Conservation (phyloP, 2,329 filamentous ascomycete genomes). For the Talaromyces albobiverticillius region DNA sequence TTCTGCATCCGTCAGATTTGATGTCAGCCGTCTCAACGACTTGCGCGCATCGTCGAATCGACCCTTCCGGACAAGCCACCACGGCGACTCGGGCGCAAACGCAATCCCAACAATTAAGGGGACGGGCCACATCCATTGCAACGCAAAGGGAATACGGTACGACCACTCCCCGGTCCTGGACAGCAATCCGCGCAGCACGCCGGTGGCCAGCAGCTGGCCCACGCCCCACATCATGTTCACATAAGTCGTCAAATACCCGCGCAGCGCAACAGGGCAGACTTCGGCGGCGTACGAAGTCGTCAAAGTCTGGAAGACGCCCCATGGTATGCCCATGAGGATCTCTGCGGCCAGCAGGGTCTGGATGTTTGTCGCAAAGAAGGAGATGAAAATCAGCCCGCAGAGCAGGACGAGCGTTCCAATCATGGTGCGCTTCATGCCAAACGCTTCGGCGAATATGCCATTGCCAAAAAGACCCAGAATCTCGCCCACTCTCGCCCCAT, state of each 20-base stretch:
- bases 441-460: background rate
- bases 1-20: background rate
- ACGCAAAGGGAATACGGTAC: slow-evolving; percentile 50
- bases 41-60: slow-evolving; percentile 2
- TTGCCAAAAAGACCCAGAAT: background rate
- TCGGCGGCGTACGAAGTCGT: slow-evolving; percentile 47
- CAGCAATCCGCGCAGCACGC: slow-evolving; percentile 49
- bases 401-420: slow-evolving; percentile 46
- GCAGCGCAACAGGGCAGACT: slow-evolving; percentile 44
- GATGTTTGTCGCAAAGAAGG: slow-evolving; percentile 50
- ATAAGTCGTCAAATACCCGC: slow-evolving; percentile 45
- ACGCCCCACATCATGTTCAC: slow-evolving; percentile 47
- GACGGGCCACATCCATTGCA: slow-evolving; percentile 55
- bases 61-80: slow-evolving; percentile 9
- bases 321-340: slow-evolving; percentile 50
- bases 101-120: slow-evolving; percentile 46
- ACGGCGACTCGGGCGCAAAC: slow-evolving; percentile 9
- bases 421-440: slow-evolving; percentile 33
- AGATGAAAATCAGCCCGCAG: slow-evolving; percentile 47
- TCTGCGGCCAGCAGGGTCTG: slow-evolving; percentile 47
- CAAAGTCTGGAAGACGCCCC: slow-evolving; percentile 51
- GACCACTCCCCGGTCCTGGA: slow-evolving; percentile 47
- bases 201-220: slow-evolving; percentile 50
- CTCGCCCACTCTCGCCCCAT: slow-evolving; percentile 1
- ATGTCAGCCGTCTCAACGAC: background rate